Evolutionary conservation across 768 basidiomycete genomes (phyloP).

Genomic region (Mycena metata): DNA sequence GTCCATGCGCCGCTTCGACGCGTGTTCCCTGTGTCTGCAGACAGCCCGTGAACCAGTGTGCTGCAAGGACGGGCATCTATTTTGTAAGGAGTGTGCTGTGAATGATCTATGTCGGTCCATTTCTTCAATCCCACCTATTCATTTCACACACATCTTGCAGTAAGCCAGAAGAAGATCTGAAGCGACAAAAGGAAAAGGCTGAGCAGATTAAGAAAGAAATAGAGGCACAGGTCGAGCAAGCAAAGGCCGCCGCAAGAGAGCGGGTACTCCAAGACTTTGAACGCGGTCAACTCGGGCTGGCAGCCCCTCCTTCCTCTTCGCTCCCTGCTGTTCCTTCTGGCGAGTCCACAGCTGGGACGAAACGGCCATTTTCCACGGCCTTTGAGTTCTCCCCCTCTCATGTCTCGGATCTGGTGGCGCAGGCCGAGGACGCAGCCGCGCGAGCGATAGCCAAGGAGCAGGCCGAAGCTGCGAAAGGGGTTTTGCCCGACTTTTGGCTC

Average conservation of each 20-base stretch:
- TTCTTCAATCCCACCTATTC: background rate
- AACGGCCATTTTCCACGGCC: constrained; percentile 80
- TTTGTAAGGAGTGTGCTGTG: constrained; percentile 96
- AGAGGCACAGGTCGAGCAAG: constrained; percentile 82
- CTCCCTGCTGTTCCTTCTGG: constrained; percentile 5
- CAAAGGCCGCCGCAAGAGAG: constrained; percentile 82
- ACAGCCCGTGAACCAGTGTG: constrained; percentile 86
- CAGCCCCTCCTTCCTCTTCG: constrained; percentile 9
- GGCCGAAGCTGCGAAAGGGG: constrained; percentile 85
- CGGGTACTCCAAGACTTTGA: constrained; percentile 94
- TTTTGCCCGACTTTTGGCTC: constrained; percentile 98
- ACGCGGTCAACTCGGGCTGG: constrained; percentile 83
- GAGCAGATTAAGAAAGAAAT: constrained; percentile 82
- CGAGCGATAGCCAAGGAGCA: constrained; percentile 87
- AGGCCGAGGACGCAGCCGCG: constrained; percentile 92
- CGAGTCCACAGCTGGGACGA: constrained; percentile 66
- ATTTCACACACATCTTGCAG: constrained; percentile 51
- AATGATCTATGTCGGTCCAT: constrained; percentile 79
- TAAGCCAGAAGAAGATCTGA: constrained; percentile 93
- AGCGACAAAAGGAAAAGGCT: constrained; percentile 86
- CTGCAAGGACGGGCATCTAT: constrained; percentile 90
- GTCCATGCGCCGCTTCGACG: constrained; percentile 92
- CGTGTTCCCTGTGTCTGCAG: constrained; percentile 90
- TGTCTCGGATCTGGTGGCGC: constrained; percentile 77
- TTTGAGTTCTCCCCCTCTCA: constrained; percentile 72